Conservation (phyloP, 2,329 filamentous ascomycete genomes). For the Phialophora chinensis region DNA sequence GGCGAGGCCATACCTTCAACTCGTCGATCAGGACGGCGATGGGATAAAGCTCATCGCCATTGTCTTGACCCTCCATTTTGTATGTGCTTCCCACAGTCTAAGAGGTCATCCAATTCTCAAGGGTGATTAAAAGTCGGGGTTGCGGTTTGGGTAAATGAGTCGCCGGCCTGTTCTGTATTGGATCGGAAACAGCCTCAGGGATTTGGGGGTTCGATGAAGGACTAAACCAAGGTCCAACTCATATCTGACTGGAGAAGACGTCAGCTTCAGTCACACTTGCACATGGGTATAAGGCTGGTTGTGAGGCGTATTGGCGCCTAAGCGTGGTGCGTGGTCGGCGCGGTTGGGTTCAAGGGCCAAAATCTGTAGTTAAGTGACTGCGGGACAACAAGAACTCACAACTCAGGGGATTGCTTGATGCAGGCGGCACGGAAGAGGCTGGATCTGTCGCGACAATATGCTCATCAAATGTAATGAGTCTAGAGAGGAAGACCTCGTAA, state of each 20-base stretch:
- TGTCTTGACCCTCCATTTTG: conserved; percentile 87
- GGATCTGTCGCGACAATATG: conserved; percentile 2
- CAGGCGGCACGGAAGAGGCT: conserved; percentile 3
- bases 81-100: conserved; percentile 46
- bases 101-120: conserved; percentile 40
- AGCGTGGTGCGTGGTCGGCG: conserved; percentile 2
- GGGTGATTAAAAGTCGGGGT: conserved; percentile 12
- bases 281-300: not conserved
- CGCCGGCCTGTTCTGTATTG: conserved; percentile 1
- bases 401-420: conserved; percentile 7
- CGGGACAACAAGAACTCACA: conserved; percentile 25
- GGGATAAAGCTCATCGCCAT: conserved; percentile 98
- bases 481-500: not conserved
- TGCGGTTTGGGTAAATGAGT: conserved; percentile 8
- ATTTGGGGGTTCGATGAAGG: conserved; percentile 10
- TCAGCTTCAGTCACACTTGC: conserved; percentile 13
- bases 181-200: conserved; percentile 6
- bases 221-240: conserved; percentile 23
- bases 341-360: conserved; percentile 14
- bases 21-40: conserved; percentile 99
- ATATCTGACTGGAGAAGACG: conserved; percentile 26
- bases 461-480: not conserved
- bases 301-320: not conserved
- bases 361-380: not conserved
- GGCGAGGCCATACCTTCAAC: conserved; percentile 75